Evolutionary conservation across 2,329 filamentous ascomycete genomes (phyloP).

Genomic region (Pseudofabraea citricarpa): DNA sequence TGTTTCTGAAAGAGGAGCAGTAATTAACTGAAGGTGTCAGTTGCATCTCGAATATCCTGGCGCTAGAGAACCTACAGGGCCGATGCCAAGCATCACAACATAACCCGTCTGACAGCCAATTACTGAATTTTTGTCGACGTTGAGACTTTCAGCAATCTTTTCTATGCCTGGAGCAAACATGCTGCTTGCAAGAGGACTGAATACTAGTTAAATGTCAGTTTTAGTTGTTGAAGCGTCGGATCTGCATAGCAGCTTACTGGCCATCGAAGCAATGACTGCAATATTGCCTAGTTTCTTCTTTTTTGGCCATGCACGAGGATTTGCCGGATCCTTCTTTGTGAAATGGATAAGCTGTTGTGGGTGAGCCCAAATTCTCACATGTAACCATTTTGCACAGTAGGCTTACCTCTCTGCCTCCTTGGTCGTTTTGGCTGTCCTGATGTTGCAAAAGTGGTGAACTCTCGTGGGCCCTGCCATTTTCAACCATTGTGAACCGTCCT

Average conservation of each 20-base stretch:
- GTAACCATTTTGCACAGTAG: no score
- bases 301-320: conserved; percentile 20
- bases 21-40: no score
- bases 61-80: conserved; percentile 5
- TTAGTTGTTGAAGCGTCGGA: not conserved
- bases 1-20: conserved; percentile 55
- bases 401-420: not conserved
- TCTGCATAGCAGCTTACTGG: conserved; percentile 11
- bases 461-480: no score
- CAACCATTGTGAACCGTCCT: no score
- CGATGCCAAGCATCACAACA: conserved; percentile 14
- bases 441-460: not conserved
- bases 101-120: conserved; percentile 48
- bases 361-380: no score
- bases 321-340: conserved; percentile 14
- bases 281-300: conserved; percentile 21
- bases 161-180: conserved; percentile 47
- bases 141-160: conserved; percentile 40
- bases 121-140: conserved; percentile 41
- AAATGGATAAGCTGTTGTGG: no score
- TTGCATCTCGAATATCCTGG: no score
- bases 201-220: conserved; percentile 5
- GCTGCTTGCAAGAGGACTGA: conserved; percentile 28
- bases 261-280: conserved; percentile 20
- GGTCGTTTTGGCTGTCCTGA: not conserved